Percentiles rank a stretch among this genome's conserved stretches.
phyloP scores from a whole-genome alignment of 2,329 filamentous ascomycete genomes.

The Massarina eburnea region DNA sequence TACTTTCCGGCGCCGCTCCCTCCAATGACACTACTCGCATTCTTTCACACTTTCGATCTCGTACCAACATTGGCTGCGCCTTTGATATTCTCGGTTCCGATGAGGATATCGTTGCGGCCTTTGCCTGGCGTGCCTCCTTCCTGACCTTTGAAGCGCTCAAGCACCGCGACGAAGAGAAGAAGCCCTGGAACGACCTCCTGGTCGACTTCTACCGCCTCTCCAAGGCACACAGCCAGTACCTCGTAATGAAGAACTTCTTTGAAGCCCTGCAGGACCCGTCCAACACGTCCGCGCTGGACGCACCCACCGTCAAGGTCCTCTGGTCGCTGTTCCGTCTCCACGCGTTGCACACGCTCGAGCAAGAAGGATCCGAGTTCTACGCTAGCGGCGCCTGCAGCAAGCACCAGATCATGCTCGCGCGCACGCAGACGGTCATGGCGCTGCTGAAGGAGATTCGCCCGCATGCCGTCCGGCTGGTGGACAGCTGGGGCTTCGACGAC shows the following conservation, averaged over 20 bases:
- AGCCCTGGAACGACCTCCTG: slow-evolving; percentile 72
- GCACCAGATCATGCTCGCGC: slow-evolving; percentile 69
- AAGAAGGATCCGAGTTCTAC: slow-evolving; percentile 73
- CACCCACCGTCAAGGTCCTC: slow-evolving; percentile 60
- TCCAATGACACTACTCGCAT: slow-evolving; percentile 70
- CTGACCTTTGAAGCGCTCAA: slow-evolving; percentile 75
- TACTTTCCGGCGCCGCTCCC: slow-evolving; percentile 64
- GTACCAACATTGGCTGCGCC: slow-evolving; percentile 70
- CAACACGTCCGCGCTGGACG: slow-evolving; percentile 57
- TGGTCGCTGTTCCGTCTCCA: slow-evolving; percentile 69
- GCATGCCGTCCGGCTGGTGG: slow-evolving; percentile 70
- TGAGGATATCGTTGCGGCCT: slow-evolving; percentile 70
- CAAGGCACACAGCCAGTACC: slow-evolving; percentile 75
- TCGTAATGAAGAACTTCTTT: slow-evolving; percentile 81
- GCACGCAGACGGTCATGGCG: slow-evolving; percentile 68
- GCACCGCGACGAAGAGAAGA: slow-evolving; percentile 73
- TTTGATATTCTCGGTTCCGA: slow-evolving; percentile 74
- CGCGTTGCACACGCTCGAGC: slow-evolving; percentile 67
- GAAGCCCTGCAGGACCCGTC: slow-evolving; percentile 61
- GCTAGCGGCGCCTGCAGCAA: slow-evolving; percentile 68
- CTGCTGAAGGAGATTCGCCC: slow-evolving; percentile 72
- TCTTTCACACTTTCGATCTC: slow-evolving; percentile 64
- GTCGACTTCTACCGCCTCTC: slow-evolving; percentile 76
- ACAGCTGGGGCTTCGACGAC: slow-evolving; percentile 75
- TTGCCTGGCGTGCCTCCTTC: slow-evolving; percentile 73